Conservation (phyloP, 306 rosid species). For the Echinosophora koreensis region DNA sequence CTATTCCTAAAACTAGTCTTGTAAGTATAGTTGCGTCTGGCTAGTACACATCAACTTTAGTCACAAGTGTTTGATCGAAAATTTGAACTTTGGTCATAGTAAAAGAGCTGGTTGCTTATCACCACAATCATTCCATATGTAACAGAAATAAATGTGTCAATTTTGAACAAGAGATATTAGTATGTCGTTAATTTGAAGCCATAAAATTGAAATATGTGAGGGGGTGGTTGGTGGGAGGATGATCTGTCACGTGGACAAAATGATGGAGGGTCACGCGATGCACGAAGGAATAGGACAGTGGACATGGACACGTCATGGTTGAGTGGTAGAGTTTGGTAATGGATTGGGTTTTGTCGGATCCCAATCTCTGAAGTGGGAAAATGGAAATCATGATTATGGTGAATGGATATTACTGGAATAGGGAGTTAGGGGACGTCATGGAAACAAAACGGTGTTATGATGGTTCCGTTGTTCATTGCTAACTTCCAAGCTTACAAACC, state of each 20-base stretch:
- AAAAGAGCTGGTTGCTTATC: too few relatives aligned
- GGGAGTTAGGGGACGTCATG: background rate
- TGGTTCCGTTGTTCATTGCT: background rate
- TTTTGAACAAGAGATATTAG: too few relatives aligned
- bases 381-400: conserved; percentile 14
- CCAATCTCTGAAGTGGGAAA: conserved; percentile 7
- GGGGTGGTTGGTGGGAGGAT: conserved; percentile 3
- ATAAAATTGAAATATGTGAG: background rate
- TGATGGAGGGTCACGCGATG: conserved; percentile 42
- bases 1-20: too few relatives aligned
- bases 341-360: conserved; percentile 44
- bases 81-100: too few relatives aligned
- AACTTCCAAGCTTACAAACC: background rate
- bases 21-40: too few relatives aligned
- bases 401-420: too few relatives aligned
- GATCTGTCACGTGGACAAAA: conserved; percentile 51
- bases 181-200: background rate
- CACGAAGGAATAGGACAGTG: conserved; percentile 20
- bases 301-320: conserved; percentile 46
- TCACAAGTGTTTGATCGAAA: too few relatives aligned
- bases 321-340: conserved; percentile 43
- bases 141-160: too few relatives aligned
- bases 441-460: conserved; percentile 17
- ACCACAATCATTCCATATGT: too few relatives aligned
- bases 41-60: too few relatives aligned